phyloP scores from a whole-genome alignment of 2,329 filamentous ascomycete genomes.

The Alternaria arborescens region DNA sequence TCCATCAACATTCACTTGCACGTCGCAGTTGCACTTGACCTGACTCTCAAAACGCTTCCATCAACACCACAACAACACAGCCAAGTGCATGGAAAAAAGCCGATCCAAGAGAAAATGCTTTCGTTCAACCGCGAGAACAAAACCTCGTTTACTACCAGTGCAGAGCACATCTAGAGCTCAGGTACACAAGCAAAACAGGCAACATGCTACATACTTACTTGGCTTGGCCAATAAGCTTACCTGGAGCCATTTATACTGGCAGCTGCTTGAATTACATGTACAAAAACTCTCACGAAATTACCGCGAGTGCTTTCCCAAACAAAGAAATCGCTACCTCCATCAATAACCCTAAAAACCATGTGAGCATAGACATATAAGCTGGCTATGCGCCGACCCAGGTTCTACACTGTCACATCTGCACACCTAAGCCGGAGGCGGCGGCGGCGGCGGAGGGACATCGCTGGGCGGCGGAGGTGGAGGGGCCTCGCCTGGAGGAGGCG shows the following conservation, averaged over 20 bases:
- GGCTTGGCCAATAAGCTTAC: constrained; percentile 14
- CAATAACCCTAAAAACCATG: background rate
- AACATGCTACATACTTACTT: constrained; percentile 11
- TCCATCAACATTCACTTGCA: background rate
- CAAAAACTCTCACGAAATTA: background rate
- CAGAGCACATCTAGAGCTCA: background rate
- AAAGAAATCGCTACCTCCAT: constrained; percentile 7
- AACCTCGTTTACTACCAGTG: background rate
- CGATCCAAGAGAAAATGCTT: constrained; percentile 2
- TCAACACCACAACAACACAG: background rate
- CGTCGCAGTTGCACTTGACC: too few relatives aligned
- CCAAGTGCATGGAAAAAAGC: background rate
- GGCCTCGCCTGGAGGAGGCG: constrained; percentile 66
- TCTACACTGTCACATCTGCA: constrained; percentile 1
- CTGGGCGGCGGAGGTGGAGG: constrained; percentile 64
- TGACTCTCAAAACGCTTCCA: background rate
- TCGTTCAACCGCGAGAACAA: constrained; percentile 1
- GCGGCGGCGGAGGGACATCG: constrained; percentile 64
- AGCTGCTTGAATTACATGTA: constrained; percentile 12
- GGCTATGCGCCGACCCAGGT: background rate
- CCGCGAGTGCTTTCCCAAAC: background rate
- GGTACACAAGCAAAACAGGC: background rate
- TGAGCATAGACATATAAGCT: background rate
- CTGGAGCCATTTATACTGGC: constrained; percentile 12
- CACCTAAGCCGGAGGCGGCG: constrained; percentile 38